These are phyloP conservation scores for Taphrina confusa DNA, from an alignment of 1,139 yeast genomes.

Conservation along the genomic window DNA sequence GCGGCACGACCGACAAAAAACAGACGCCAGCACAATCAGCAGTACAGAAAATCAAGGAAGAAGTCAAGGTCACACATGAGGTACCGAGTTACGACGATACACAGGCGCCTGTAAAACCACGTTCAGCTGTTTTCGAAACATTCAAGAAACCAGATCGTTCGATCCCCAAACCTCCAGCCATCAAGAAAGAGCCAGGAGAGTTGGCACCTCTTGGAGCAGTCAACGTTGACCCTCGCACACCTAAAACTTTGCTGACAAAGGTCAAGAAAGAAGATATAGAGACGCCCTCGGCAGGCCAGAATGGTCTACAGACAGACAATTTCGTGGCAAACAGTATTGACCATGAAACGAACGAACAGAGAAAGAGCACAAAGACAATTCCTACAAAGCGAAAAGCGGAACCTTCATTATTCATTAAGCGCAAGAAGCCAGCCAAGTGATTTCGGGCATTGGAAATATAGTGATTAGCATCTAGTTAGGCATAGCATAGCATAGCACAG, in stretches of 20 bases:
- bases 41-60: background rate
- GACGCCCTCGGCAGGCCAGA: no score
- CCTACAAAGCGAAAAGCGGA: constrained; percentile 13
- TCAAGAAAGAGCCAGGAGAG: background rate
- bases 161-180: background rate
- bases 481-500: constrained; percentile 7
- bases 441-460: background rate
- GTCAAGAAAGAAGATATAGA: no score
- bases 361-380: background rate
- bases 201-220: no score
- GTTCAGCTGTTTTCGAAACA: constrained; percentile 12
- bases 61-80: background rate
- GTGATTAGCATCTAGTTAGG: background rate
- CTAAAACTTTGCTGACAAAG: no score
- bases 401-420: constrained; percentile 26
- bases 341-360: background rate
- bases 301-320: no score
- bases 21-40: background rate
- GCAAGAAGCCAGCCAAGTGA: constrained; percentile 12
- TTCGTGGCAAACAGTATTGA: no score
- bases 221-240: no score
- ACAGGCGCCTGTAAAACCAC: background rate
- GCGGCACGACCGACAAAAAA: background rate
- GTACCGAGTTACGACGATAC: constrained; percentile 1
- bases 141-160: constrained; percentile 1